Percentiles rank a stretch among this genome's conserved stretches.
Conservation (phyloP, 208 protist species). For the Crithidia bombi region DNA sequence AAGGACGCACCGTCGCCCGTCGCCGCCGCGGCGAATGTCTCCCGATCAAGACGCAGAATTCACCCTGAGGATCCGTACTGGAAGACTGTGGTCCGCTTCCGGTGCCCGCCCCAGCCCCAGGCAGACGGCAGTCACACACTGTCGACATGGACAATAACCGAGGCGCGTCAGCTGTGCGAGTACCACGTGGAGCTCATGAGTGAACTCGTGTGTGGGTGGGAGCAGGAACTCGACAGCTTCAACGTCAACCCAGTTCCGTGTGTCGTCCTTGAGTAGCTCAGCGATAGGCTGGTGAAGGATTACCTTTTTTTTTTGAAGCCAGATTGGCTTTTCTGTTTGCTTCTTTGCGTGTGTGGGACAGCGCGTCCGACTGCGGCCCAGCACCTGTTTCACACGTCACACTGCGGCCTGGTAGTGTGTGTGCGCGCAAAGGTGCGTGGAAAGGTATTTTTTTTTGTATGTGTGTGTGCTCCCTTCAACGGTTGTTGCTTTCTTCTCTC, state of each 20-base stretch:
- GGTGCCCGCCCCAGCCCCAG: conserved; percentile 36
- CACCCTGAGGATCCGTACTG: conserved; percentile 42
- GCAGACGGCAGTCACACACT: neutral
- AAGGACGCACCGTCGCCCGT: neutral
- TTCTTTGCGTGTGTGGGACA: no score
- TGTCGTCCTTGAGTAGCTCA: conserved; percentile 54
- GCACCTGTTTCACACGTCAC: no score
- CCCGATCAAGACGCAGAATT: neutral
- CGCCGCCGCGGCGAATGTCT: neutral
- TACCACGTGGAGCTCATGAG: conserved; percentile 65
- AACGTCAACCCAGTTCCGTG: conserved; percentile 82
- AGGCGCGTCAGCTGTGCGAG: conserved; percentile 65
- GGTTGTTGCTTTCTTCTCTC: no score
- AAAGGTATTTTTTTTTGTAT: no score
- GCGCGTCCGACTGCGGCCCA: no score
- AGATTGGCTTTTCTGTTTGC: no score
- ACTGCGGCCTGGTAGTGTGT: no score
- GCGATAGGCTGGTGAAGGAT: no score
- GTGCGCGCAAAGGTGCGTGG: no score
- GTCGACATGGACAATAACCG: conserved; percentile 64
- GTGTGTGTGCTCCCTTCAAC: no score
- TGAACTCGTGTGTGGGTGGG: conserved; percentile 78
- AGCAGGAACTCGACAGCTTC: conserved; percentile 64
- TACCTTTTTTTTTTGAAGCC: no score
- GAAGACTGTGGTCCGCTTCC: conserved; percentile 71